Percentiles rank a stretch among this genome's conserved stretches.
phyloP scores from a whole-genome alignment of 1,284 basidiomycete genomes.

The Melanopsichium pennsylvanicum region DNA sequence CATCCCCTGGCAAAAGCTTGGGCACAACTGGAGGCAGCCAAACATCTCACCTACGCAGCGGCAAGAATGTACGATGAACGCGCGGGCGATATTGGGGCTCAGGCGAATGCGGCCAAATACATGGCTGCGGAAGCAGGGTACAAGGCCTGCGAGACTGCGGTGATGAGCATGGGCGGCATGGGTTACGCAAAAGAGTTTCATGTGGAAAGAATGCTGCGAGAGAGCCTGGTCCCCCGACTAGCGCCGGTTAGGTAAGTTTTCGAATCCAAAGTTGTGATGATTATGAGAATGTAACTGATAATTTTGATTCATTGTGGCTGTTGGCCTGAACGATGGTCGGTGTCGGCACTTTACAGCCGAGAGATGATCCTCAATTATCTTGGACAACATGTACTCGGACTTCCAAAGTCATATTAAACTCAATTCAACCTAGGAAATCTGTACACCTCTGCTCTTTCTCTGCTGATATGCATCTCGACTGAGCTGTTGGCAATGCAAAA shows the following conservation, averaged over 20 bases:
- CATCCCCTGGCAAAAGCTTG: conserved; percentile 63
- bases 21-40: conserved; percentile 63
- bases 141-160: conserved; percentile 46
- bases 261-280: too few species aligned
- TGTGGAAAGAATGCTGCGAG: conserved; percentile 52
- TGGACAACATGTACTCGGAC: conserved; percentile 43
- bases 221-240: conserved; percentile 61
- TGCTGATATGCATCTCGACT: too few species aligned
- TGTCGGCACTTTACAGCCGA: conserved; percentile 33
- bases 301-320: too few species aligned
- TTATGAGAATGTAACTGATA: too few species aligned
- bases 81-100: conserved; percentile 55
- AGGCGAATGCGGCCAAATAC: conserved; percentile 65
- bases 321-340: too few species aligned
- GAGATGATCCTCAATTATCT: conserved; percentile 64
- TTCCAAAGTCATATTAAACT: conserved; percentile 51
- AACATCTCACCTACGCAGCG: conserved; percentile 57
- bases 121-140: conserved; percentile 63
- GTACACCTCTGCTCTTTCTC: too few species aligned
- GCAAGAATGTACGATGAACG: conserved; percentile 56
- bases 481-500: too few species aligned
- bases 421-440: too few species aligned
- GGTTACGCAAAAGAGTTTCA: conserved; percentile 61
- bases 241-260: conserved; percentile 55
- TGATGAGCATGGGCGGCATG: conserved; percentile 64